Evolutionary conservation across 2,329 filamentous ascomycete genomes (phyloP).

Genomic region (Exserohilum rostratum): DNA sequence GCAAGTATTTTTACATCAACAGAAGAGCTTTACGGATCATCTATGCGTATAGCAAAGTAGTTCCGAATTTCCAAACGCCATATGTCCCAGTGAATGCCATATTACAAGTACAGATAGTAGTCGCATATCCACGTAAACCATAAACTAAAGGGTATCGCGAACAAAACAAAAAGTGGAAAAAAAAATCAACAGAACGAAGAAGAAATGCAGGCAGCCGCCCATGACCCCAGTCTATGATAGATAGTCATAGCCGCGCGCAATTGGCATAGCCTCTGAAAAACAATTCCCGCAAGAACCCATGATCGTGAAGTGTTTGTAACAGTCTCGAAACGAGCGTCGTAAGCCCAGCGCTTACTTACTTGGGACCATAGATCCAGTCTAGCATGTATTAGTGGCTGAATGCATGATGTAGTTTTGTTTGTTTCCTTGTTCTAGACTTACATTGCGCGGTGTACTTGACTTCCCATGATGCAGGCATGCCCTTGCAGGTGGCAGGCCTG

Average conservation of each 20-base stretch:
- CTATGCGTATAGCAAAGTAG: not conserved
- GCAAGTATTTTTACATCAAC: no score
- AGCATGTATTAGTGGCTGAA: slow-evolving; percentile 7
- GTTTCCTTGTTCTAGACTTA: slow-evolving; percentile 12
- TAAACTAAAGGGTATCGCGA: slow-evolving; percentile 20
- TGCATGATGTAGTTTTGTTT: not conserved
- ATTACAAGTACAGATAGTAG: not conserved
- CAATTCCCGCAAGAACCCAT: no score
- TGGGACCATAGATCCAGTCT: slow-evolving; percentile 54
- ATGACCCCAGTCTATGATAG: not conserved
- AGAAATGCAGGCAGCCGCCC: not conserved
- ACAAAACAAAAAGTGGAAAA: slow-evolving; percentile 4
- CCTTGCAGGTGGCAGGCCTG: slow-evolving; percentile 49
- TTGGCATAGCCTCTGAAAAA: slow-evolving; percentile 1
- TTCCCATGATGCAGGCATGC: slow-evolving; percentile 39
- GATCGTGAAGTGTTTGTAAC: slow-evolving; percentile 4
- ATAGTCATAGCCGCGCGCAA: slow-evolving; percentile 7
- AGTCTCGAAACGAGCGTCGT: slow-evolving; percentile 15
- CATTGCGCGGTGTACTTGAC: slow-evolving; percentile 53
- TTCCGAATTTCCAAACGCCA: not conserved
- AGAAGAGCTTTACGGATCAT: not conserved
- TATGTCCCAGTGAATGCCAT: not conserved
- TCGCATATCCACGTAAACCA: not conserved
- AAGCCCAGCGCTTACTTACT: slow-evolving; percentile 26
- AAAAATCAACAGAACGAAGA: not conserved